Evolutionary conservation across 1,284 basidiomycete genomes (phyloP).

Genomic region (Trichosporon asahii): DNA sequence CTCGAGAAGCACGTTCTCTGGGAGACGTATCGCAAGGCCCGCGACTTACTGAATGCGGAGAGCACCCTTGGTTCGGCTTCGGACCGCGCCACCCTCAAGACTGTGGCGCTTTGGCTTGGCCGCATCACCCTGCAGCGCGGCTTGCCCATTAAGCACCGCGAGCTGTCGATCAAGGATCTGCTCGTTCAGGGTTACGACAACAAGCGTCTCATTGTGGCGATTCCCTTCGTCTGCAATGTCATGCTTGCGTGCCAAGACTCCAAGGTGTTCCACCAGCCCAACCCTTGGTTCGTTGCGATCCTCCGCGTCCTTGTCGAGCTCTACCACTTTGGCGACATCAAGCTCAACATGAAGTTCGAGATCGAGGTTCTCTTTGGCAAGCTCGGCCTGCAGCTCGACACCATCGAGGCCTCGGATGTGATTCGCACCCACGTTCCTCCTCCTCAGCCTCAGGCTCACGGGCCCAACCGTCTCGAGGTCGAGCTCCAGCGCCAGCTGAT

Average conservation of each 20-base stretch:
- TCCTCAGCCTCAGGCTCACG: slow-evolving; percentile 42
- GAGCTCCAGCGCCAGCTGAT: slow-evolving; percentile 43
- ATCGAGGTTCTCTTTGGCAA: slow-evolving; percentile 96
- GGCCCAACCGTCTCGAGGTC: slow-evolving; percentile 41
- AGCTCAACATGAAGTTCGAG: slow-evolving; percentile 97
- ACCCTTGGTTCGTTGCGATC: slow-evolving; percentile 97
- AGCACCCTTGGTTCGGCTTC: slow-evolving; percentile 78
- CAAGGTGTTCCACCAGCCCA: slow-evolving; percentile 89
- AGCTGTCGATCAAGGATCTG: slow-evolving; percentile 93
- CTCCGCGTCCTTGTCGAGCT: slow-evolving; percentile 88
- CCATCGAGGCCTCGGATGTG: slow-evolving; percentile 78
- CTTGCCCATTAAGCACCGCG: slow-evolving; percentile 87
- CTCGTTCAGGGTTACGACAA: slow-evolving; percentile 93
- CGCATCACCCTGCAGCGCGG: slow-evolving; percentile 88
- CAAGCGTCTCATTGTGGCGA: slow-evolving; percentile 86
- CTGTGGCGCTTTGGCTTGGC: slow-evolving; percentile 92
- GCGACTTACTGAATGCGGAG: slow-evolving; percentile 84
- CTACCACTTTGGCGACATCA: slow-evolving; percentile 94
- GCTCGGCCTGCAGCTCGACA: slow-evolving; percentile 80
- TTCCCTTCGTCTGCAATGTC: slow-evolving; percentile 97
- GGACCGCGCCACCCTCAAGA: slow-evolving; percentile 86
- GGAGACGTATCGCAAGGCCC: slow-evolving; percentile 87
- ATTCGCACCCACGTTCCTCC: slow-evolving; percentile 55
- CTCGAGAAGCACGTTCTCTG: slow-evolving; percentile 78
- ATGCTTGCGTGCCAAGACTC: slow-evolving; percentile 87